A percentile compares a stretch with the other conserved stretches of the same genome.
These are phyloP conservation scores for Lentinula guzmanii DNA, from an alignment of 768 basidiomycete species.

Conservation along the genomic window DNA sequence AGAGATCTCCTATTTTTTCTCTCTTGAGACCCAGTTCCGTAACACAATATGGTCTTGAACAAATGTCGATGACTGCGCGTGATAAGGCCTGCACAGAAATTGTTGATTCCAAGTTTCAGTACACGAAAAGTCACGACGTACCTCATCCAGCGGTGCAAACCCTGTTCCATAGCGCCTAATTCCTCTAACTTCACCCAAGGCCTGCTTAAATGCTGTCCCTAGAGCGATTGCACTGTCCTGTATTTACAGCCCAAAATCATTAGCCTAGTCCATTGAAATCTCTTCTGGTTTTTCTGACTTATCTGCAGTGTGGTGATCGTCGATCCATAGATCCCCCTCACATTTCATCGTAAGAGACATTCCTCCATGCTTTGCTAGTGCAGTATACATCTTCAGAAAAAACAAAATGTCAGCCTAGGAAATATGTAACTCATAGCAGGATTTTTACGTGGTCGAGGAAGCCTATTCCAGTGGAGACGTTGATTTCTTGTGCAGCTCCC, in stretches of 20 bases:
- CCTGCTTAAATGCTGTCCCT: constrained; percentile 89
- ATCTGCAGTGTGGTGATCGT: constrained; percentile 99
- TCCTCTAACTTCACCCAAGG: constrained; percentile 90
- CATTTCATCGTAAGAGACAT: constrained; percentile 90
- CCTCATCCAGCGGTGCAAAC: constrained; percentile 96
- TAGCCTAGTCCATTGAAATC: constrained; percentile 10
- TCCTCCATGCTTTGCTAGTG: constrained; percentile 93
- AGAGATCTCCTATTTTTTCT: constrained; percentile 92
- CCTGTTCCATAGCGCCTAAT: constrained; percentile 95
- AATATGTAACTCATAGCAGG: neutral
- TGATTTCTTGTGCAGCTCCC: constrained; percentile 62
- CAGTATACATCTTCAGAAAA: constrained; percentile 83
- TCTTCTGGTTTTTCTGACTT: constrained; percentile 32
- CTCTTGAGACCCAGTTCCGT: constrained; percentile 83
- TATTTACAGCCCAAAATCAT: constrained; percentile 25
- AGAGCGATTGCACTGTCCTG: constrained; percentile 88
- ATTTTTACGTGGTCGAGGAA: constrained; percentile 86
- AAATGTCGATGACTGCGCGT: constrained; percentile 96
- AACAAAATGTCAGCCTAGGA: neutral
- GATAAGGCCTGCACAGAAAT: constrained; percentile 68
- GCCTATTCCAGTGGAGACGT: constrained; percentile 93
- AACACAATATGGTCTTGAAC: constrained; percentile 93
- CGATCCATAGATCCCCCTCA: constrained; percentile 94
- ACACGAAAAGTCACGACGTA: constrained; percentile 23
- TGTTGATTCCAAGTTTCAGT: neutral